Conservation (phyloP, 176 grass and related monocot species). For the Aegilops longissima region DNA sequence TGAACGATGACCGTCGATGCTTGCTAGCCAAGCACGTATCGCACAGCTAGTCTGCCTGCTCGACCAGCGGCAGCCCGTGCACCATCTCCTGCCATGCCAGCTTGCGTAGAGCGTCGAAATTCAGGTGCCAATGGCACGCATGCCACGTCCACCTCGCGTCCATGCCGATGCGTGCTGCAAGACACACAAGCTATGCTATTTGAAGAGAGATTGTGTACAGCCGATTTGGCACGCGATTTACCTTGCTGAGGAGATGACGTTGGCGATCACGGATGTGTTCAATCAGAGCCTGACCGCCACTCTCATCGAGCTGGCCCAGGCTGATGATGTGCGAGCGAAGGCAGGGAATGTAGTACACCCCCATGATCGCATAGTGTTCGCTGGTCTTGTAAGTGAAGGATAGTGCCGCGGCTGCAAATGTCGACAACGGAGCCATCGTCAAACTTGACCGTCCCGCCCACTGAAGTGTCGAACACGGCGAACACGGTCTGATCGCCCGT, state of each 20-base stretch:
- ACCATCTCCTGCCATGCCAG: too few relatives aligned
- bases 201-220: not conserved
- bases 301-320: too few relatives aligned
- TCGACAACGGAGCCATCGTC: not conserved
- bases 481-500: fast-evolving
- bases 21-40: too few relatives aligned
- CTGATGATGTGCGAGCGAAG: not conserved
- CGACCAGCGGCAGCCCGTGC: too few relatives aligned
- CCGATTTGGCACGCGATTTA: fast-evolving
- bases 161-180: not conserved
- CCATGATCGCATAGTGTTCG: too few relatives aligned
- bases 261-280: not conserved
- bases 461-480: not conserved
- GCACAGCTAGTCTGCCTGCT: too few relatives aligned
- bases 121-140: too few relatives aligned
- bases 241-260: not conserved
- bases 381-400: not conserved
- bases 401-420: not conserved
- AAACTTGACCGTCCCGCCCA: not conserved
- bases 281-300: not conserved
- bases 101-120: too few relatives aligned
- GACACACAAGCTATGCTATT: not conserved
- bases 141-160: not conserved
- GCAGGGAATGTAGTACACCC: not conserved
- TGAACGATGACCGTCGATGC: too few relatives aligned